phyloP scores from a whole-genome alignment of 208 protist species.

The Phytomonas sp. region DNA sequence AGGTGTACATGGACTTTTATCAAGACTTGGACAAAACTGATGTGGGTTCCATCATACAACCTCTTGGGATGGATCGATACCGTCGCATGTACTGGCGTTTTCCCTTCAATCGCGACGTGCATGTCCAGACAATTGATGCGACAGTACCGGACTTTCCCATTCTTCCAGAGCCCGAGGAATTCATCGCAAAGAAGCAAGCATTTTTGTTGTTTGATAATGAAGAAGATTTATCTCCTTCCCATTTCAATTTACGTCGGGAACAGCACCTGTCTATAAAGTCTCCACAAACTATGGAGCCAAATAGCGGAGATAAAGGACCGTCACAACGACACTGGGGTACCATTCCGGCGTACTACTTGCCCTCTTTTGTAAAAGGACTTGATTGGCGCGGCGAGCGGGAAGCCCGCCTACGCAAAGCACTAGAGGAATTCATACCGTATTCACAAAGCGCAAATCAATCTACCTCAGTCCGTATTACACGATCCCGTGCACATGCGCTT shows the following conservation, averaged over 20 bases:
- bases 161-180: constrained; percentile 27
- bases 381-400: constrained; percentile 63
- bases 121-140: constrained; percentile 53
- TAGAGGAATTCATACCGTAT: constrained; percentile 49
- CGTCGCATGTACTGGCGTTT: constrained; percentile 84
- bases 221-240: constrained; percentile 10
- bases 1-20: constrained; percentile 25
- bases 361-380: constrained; percentile 43
- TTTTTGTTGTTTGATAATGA: constrained; percentile 44
- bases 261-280: background rate
- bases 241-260: background rate
- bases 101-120: constrained; percentile 51
- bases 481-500: constrained; percentile 53
- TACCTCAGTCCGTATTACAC: constrained; percentile 27
- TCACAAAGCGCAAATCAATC: constrained; percentile 11
- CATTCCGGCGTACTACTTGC: constrained; percentile 49
- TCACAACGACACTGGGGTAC: constrained; percentile 34
- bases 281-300: background rate
- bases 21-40: constrained; percentile 38
- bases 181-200: constrained; percentile 11
- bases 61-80: constrained; percentile 83
- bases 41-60: constrained; percentile 45
- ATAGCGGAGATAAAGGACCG: background rate
- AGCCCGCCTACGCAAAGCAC: constrained; percentile 31
- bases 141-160: constrained; percentile 25